A percentile compares a stretch with the other conserved stretches of the same genome.
Evolutionary conservation across 805 yeast genomes (phyloP).

Genomic region (Cyberlindnera samutprakarnensis): DNA sequence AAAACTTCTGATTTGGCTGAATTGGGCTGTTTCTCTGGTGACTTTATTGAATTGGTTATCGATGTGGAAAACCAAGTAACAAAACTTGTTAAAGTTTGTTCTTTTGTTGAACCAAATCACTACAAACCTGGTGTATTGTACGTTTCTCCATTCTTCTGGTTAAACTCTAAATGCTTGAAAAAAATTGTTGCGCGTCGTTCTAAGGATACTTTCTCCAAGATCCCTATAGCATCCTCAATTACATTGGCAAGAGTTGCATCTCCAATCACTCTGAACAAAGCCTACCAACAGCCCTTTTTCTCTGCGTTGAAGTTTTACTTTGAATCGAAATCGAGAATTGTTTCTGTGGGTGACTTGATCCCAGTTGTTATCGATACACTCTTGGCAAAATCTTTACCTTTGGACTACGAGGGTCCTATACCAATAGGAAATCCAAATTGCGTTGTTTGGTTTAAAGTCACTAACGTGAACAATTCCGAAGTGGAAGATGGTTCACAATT

Average conservation of each 20-base stretch:
- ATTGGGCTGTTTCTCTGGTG: conserved; percentile 66
- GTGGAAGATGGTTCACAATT: conserved; percentile 31
- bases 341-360: conserved; percentile 58
- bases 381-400: conserved; percentile 41
- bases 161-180: conserved; percentile 37
- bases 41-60: conserved; percentile 35
- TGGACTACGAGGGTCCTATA: conserved; percentile 10
- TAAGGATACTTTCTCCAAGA: conserved; percentile 15
- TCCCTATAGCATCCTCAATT: conserved; percentile 52
- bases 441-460: conserved; percentile 80
- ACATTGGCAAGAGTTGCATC: conserved; percentile 63
- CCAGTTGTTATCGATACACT: conserved; percentile 73
- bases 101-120: conserved; percentile 58
- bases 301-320: conserved; percentile 55
- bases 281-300: conserved; percentile 53
- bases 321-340: conserved; percentile 48
- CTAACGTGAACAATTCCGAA: conserved; percentile 34
- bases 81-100: conserved; percentile 30
- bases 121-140: conserved; percentile 35
- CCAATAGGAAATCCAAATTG: conserved; percentile 62
- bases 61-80: neutral
- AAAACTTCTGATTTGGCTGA: conserved; percentile 42
- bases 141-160: conserved; percentile 54
- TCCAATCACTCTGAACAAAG: conserved; percentile 57
- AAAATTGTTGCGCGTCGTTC: conserved; percentile 13